Base-by-base conservation (phyloP, 495 filamentous ascomycete species). In the Tuber melanosporum region DNA sequence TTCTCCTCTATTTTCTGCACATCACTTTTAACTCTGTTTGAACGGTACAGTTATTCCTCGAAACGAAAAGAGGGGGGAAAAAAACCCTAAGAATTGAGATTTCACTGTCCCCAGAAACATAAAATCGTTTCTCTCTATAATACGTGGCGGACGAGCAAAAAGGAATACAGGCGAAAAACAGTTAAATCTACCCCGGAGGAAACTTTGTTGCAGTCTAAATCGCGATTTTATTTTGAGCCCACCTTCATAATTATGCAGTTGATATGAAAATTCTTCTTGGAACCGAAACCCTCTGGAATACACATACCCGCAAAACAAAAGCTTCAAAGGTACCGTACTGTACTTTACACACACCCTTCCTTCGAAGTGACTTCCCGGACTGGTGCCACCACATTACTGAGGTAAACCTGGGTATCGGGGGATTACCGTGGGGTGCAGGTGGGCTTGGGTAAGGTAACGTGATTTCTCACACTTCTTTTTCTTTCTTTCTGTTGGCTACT, bases 161-260 rank as follows among this genome's bases (percentile, higher is more conserved):
- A 66, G n/a, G 57, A n/a, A 57, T 66, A 32, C 26, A 17, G 57
- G 57, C 57, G 57, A 66, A 66, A 57, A 32, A 66, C n/a, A 32
- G 57, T 66, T 66, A 17, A 66, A 66, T 66, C 57, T 66, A 32
- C 57, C 57, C 57, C 57, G 57, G 57, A 32, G n/a, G 57, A 32
- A 32, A 66, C 57, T 66, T 66, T 66, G 57, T 66, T 32, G 57
- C 57, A 66, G 57, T 66, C 57, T 66, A 66, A 66, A 66, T 32
- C 26, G 57, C 57, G 57, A 66, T 66, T 66, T 66, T 66, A 66
- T 66, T 32, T 66, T 66, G 57, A 66, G 57, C n/a, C 57, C 49
- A 57, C 57, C 57, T 32, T 32, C 57, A 17, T 32, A 66, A 66
- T 66, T 32, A 66, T 66, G 57, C 57, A 32, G 57, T 66, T 66